Percentiles rank a stretch among this genome's conserved stretches.
Evolutionary conservation across 2,329 filamentous ascomycete genomes (phyloP).

Genomic region (Acrocalymma vagum): DNA sequence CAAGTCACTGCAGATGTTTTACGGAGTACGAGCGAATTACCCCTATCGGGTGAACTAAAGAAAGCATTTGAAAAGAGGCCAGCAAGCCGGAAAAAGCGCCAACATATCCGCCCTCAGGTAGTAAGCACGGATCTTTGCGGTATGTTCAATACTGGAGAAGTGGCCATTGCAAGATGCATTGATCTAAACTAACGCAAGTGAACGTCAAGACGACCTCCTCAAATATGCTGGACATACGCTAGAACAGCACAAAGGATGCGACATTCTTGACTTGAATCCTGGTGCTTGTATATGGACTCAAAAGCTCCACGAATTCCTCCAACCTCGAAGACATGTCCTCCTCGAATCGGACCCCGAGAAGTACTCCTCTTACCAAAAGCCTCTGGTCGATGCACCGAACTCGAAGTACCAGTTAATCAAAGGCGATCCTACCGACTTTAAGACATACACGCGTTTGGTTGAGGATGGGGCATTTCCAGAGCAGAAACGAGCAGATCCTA

Average conservation of each 20-base stretch:
- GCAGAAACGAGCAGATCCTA: conserved; percentile 56
- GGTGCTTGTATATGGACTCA: conserved; percentile 80
- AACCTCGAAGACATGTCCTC: conserved; percentile 84
- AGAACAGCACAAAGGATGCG: conserved; percentile 76
- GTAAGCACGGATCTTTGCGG: conserved; percentile 57
- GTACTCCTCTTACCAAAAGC: conserved; percentile 68
- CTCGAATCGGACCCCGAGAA: conserved; percentile 73
- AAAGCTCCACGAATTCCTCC: conserved; percentile 76
- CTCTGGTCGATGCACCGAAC: conserved; percentile 47
- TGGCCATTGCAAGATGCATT: neutral
- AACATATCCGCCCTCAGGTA: conserved; percentile 41
- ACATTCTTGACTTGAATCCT: conserved; percentile 87
- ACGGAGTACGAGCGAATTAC: too few species aligned
- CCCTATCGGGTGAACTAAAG: too few species aligned
- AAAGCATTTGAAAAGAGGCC: too few species aligned
- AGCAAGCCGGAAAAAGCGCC: neutral
- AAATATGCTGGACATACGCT: conserved; percentile 75
- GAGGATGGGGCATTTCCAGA: conserved; percentile 61
- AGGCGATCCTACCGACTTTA: conserved; percentile 28
- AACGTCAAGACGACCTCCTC: conserved; percentile 70
- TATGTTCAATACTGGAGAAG: conserved; percentile 38
- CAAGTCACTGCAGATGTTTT: too few species aligned
- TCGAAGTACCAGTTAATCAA: conserved; percentile 59
- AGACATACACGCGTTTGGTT: conserved; percentile 62
- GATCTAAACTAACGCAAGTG: too few species aligned